Evolutionary conservation across 2,329 filamentous ascomycete genomes (phyloP), one percentile per base, ranked within the genome.

Genomic region (Penicillium concentricum): DNA sequence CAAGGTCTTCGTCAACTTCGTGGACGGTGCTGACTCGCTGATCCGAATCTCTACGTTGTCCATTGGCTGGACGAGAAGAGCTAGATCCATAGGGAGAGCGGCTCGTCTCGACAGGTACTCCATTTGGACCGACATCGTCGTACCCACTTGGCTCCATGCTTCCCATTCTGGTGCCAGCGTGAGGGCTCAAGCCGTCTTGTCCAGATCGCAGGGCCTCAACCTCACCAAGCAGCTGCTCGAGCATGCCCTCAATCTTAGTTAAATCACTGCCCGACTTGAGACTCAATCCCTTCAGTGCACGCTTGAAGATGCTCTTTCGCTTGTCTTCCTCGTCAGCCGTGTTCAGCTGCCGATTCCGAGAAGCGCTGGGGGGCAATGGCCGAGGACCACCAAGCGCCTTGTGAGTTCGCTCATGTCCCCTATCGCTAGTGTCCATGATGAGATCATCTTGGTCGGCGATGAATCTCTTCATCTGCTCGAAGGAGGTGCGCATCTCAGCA

Each of bases 401-500:
- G 67, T 95, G 88, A 0, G 91, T 91, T 70, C 89, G 87, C 61
- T 96, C 92, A 12, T 93, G 93, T 69, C 93, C 91, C 67, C 90
- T 89, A 66, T 92, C 88, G n/a, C 90, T 89, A 61, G 90, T 87
- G 38, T 89, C 87, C 74, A 97, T 91, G 68, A 97, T 89, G 68
- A 92, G 84, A 57, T 91, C 90, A 69, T 97, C 93, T 58, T 95
- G 93, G 63, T 95, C 89, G 48, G 89, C 88, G 59, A 99, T 89
- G 69, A 96, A 88, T 62, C 88, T 89, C 80, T 94, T 97, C 82
- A 99, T 90, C 67, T 96, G 92, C 63, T 96, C 91, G 70, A 97
- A 96, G 0, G 91, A 95, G 65, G 90, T 95, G 62, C 93, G 91
- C 92, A 97, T 97, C 76, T 99, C 94, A 13, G 94, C 88, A 4